Base-by-base conservation (phyloP, 2,329 filamentous ascomycete genomes). In the Penicillium olsonii region DNA sequence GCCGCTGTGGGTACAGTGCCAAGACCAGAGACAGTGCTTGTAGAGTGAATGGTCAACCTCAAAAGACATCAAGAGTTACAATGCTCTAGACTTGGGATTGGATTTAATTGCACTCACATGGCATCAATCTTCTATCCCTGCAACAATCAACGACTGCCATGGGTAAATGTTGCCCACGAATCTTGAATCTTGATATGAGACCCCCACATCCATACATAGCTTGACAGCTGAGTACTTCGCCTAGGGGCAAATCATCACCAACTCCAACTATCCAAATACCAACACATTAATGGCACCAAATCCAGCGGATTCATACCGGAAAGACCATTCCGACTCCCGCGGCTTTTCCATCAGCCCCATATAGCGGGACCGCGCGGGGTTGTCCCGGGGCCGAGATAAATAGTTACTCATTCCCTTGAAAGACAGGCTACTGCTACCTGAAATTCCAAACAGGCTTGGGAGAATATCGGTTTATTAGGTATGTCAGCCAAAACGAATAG, bases 361-460 rank as follows among this genome's bases (percentile, higher is more conserved):
- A 48, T 17, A 24, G 52, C 56, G 57, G 57, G 52, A 51, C 48
- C 53, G 45, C 56, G 60, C 54, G 59, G 58, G 59, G 56, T 56
- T 42, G 33, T n/a, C n/a, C n/a, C n/a, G n/a, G n/a, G n/a, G n/a
- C 29, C 31, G 26, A 46, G 38, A 52, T 57, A 60, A 59, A 54
- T 59, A 55, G 17, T 20, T 44, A 18, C 41, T 22, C 12, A 14
- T 31, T 40, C 37, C 43, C 45, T 31, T 38, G 33, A 8, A 15
- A 18, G 17, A 35, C 9, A 35, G 18, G 7, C 4, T 34, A 15
- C 14, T 5, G 18, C 10, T 27, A 14, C 35, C 17, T 37, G 26
- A 14, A 11, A 24, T 11, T 41, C 22, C 37, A 15, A 22, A 35
- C 17, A 10, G 7, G 12, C 12, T 31, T n/a, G 2, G n/a, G 7